These are phyloP conservation scores for Penicillium simplicissimum DNA, from an alignment of 495 filamentous ascomycete genomes.

Conservation along the genomic window DNA sequence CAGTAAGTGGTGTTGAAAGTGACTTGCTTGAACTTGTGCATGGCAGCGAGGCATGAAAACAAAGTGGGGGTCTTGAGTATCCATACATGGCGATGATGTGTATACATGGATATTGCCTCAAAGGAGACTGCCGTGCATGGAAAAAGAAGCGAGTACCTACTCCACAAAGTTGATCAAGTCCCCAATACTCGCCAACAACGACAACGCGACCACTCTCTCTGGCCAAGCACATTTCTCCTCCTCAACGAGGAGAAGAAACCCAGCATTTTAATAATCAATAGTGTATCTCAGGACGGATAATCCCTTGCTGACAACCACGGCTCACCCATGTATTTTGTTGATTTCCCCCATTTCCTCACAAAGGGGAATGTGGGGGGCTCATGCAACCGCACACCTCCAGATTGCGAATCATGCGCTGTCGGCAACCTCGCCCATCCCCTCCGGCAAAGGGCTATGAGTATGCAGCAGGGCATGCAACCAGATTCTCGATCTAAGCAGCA, in stretches of 20 bases:
- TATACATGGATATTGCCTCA: background rate
- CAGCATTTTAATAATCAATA: constrained; percentile 10
- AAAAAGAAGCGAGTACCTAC: background rate
- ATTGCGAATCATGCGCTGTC: constrained; percentile 19
- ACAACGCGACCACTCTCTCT: background rate
- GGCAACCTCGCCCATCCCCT: background rate
- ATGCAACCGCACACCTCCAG: constrained; percentile 12
- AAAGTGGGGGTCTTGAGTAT: background rate
- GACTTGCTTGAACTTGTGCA: background rate
- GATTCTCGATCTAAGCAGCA: constrained; percentile 9
- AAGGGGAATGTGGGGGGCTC: constrained; percentile 20
- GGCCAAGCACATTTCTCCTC: background rate
- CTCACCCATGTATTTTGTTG: background rate
- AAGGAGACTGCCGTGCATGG: background rate
- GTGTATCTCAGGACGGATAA: constrained; percentile 10
- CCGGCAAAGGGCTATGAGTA: background rate
- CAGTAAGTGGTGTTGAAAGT: background rate
- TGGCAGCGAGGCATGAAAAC: background rate
- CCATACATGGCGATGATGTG: background rate
- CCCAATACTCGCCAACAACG: background rate
- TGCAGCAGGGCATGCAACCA: background rate
- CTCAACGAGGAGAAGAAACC: background rate
- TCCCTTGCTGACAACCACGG: constrained; percentile 15
- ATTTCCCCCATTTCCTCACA: background rate
- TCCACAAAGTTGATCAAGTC: background rate